Percentiles rank a stretch among this genome's conserved stretches.
These are phyloP conservation scores for Halenospora varia DNA, from an alignment of 495 filamentous ascomycete genomes.

Conservation along the genomic window DNA sequence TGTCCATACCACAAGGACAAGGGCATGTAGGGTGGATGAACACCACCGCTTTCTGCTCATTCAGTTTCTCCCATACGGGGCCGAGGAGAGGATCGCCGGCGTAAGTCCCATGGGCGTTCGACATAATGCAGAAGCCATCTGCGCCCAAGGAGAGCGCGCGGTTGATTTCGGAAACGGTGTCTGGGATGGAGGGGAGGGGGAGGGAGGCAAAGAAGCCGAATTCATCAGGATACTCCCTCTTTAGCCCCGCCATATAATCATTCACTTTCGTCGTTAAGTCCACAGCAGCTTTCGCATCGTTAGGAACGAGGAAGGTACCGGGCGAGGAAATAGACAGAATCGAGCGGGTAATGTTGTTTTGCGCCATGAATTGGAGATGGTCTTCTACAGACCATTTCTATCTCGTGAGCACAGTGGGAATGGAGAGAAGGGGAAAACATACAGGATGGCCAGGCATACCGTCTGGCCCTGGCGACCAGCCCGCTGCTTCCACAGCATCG, in stretches of 20 bases:
- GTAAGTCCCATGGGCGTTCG: slow-evolving; percentile 47
- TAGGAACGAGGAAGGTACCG: slow-evolving; percentile 36
- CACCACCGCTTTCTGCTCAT: slow-evolving; percentile 30
- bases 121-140: slow-evolving; percentile 46
- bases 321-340: slow-evolving; percentile 48
- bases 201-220: slow-evolving; percentile 50
- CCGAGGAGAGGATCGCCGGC: slow-evolving; percentile 41
- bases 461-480: slow-evolving; percentile 27
- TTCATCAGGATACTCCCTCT: slow-evolving; percentile 29
- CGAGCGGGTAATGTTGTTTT: slow-evolving; percentile 41
- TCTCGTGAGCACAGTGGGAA: too few species aligned
- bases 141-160: slow-evolving; percentile 34
- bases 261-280: slow-evolving; percentile 34
- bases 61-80: slow-evolving; percentile 36
- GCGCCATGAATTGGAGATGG: slow-evolving; percentile 45
- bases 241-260: slow-evolving; percentile 37
- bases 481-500: not conserved
- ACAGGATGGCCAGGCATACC: slow-evolving; percentile 46
- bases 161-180: slow-evolving; percentile 40
- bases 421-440: not conserved
- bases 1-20: slow-evolving; percentile 7
- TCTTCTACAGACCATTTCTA: slow-evolving; percentile 38
- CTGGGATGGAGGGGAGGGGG: slow-evolving; percentile 42
- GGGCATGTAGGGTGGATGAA: slow-evolving; percentile 53
- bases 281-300: slow-evolving; percentile 28